phyloP scores from a whole-genome alignment of 1,139 yeast species.

The Candida pseudocylindracea region DNA sequence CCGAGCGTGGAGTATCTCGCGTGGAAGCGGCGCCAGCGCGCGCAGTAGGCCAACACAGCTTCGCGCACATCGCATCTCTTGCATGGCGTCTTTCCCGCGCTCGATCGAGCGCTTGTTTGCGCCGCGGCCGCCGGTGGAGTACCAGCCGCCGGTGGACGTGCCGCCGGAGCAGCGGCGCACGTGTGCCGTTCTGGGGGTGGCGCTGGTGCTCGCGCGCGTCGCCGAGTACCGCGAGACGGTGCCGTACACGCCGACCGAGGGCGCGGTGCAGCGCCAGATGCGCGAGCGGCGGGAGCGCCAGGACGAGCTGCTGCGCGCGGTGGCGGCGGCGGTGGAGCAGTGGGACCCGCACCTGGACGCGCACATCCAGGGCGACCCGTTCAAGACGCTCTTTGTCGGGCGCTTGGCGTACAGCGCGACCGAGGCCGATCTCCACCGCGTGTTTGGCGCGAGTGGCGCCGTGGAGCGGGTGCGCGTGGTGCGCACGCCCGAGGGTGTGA shows the following conservation, averaged over 20 bases:
- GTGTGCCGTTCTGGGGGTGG: constrained; percentile 25
- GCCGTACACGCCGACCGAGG: constrained; percentile 1
- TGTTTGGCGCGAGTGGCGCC: constrained; percentile 44
- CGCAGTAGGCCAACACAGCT: too few relatives aligned
- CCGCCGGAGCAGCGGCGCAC: constrained; percentile 29
- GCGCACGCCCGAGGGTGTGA: constrained; percentile 28
- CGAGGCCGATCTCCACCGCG: constrained; percentile 46
- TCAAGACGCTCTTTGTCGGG: constrained; percentile 54
- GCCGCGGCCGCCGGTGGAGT: constrained; percentile 46
- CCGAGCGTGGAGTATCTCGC: too few relatives aligned
- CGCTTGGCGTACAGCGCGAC: constrained; percentile 43
- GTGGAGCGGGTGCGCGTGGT: constrained; percentile 51
- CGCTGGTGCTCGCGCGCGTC: constrained; percentile 13
- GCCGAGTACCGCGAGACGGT: constrained; percentile 10
- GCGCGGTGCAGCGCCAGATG: constrained; percentile 2
- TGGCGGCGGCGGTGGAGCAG: constrained; percentile 26
- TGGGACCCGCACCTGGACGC: constrained; percentile 26
- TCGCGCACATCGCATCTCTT: too few relatives aligned
- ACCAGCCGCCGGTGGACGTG: constrained; percentile 28
- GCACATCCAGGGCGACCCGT: constrained; percentile 26
- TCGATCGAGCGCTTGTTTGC: constrained; percentile 43
- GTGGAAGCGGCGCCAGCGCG: too few relatives aligned
- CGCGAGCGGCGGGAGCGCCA: constrained; percentile 8
- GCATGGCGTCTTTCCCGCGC: constrained; percentile 20
- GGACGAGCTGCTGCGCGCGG: constrained; percentile 18